Base-by-base conservation (phyloP, 1,284 basidiomycete species). In the Tremellales sp. region DNA sequence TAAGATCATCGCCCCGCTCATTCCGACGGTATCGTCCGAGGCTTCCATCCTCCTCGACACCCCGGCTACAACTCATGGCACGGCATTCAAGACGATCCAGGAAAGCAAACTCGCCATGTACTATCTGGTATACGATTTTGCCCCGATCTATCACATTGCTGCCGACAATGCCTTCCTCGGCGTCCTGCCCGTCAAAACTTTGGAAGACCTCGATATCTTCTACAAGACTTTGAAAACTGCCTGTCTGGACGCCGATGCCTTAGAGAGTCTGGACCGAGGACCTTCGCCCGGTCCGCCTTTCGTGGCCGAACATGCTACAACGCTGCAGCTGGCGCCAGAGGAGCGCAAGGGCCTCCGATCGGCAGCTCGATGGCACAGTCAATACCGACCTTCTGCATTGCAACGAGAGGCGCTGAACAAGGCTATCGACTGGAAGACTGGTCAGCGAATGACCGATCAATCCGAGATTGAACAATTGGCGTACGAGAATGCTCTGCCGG, bases 61-160 rank as follows among this genome's bases (percentile, higher is more conserved):
- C n/a, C n/a, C n/a, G n/a, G n/a, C n/a, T n/a, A n/a, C n/a, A n/a
- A n/a, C n/a, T n/a, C n/a, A n/a, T n/a, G n/a, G n/a, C n/a, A n/a
- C n/a, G n/a, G n/a, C n/a, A n/a, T n/a, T n/a, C n/a, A n/a, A n/a
- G n/a, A n/a, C n/a, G n/a, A n/a, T n/a, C n/a, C n/a, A n/a, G n/a
- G n/a, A n/a, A n/a, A n/a, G n/a, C n/a, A 6, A 40, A 4, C n/a
- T 38, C 8, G 50, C 61, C 1, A 56, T 56, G 2, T 63, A 61
- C 50, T 71, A 63, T 38, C 26, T 65, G 28, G 19, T 68, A 1
- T 58, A 66, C 44, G 63, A 67, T 22, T 56, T 50, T 16, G 63
- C 53, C 9, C 68, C 68, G 0, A 50, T 71, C 3, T 71, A 66
- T 41, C 61, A 68, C 36, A 48, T 69, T 34, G 61, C 60, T 1